Percentiles rank a stretch among this genome's conserved stretches.
Evolutionary conservation across 177 flowering plant genomes (phyloP).

Genomic region (Vitis hybrid): DNA sequence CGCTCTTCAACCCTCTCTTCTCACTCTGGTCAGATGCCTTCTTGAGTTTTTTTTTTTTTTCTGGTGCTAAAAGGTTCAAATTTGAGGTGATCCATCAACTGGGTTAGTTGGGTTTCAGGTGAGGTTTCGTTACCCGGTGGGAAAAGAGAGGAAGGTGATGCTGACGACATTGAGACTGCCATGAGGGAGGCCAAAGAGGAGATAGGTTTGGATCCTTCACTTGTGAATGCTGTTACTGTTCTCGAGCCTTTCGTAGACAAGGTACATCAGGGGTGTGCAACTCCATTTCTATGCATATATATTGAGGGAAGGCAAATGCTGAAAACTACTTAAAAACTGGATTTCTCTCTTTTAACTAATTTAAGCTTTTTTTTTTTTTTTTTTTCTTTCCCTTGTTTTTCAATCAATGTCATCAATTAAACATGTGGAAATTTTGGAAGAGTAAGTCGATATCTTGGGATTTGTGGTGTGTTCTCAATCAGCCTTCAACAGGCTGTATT

Average conservation of each 20-base stretch:
- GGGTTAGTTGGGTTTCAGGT: slow-evolving; percentile 29
- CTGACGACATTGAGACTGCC: slow-evolving; percentile 47
- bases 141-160: slow-evolving; percentile 50
- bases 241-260: slow-evolving; percentile 44
- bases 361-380: too few species aligned
- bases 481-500: too few species aligned
- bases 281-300: background rate
- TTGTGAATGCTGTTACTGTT: slow-evolving; percentile 46
- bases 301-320: too few species aligned
- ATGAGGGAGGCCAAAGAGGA: slow-evolving; percentile 68
- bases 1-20: slow-evolving; percentile 52
- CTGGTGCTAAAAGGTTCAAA: background rate
- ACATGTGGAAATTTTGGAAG: too few species aligned
- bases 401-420: too few species aligned
- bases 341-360: too few species aligned
- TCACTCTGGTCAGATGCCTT: slow-evolving; percentile 38
- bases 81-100: background rate
- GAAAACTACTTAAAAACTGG: too few species aligned
- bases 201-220: slow-evolving; percentile 59
- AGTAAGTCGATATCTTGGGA: too few species aligned
- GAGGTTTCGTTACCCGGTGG: slow-evolving; percentile 75
- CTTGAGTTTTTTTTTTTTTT: background rate
- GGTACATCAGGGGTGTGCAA: slow-evolving; percentile 22
- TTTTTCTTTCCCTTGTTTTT: too few species aligned
- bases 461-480: too few species aligned